Evolutionary conservation across 306 rosid genomes (phyloP), one percentile per base, ranked within the genome.

Genomic region (Quercus bicolor): DNA sequence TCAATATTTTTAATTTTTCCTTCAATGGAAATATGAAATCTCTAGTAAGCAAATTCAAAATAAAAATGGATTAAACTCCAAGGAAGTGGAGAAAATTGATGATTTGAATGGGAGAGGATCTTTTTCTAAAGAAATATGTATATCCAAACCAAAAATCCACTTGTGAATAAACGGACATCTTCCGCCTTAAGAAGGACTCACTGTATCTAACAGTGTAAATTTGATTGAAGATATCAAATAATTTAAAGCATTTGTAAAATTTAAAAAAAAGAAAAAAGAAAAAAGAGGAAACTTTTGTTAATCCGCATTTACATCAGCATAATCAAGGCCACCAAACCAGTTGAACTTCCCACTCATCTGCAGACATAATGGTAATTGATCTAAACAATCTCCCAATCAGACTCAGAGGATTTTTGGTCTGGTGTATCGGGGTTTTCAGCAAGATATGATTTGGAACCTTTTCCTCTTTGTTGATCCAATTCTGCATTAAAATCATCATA

Each of bases 151-250:
- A 40, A 8, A 40, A 40, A 40, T 40, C 51, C 5, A 66, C 21
- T 84, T 83, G 79, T 82, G 45, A 40, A 40, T 40, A 40, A 40
- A 40, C 8, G 45, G 45, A 8, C 8, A 40, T 40, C 45, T 40
- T 40, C 45, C 0, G 45, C 45, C 45, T 8, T 40, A 2, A 40
- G 9, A 37, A 37, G 45, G 45, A 61, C 51, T 48, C 37, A 8
- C 2, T 5, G 64, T 28, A 15, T 56, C 11, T 18, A 6, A 18
- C 61, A 6, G 11, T 15, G 21, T n/a, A n/a, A 10, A n/a, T 56
- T 56, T 56, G 24, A 56, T 56, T 18, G 21, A 56, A 56, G 12
- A 56, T 8, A n/a, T 21, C 12, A 40, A 40, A 40, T 56, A 56
- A 56, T n/a, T 56, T n/a, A 56, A 56, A 7, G 10, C 61, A 56